A percentile compares a stretch with the other conserved stretches of the same genome.
phyloP scores from a whole-genome alignment of 257 asterid genomes.

The Petrea volubilis region DNA sequence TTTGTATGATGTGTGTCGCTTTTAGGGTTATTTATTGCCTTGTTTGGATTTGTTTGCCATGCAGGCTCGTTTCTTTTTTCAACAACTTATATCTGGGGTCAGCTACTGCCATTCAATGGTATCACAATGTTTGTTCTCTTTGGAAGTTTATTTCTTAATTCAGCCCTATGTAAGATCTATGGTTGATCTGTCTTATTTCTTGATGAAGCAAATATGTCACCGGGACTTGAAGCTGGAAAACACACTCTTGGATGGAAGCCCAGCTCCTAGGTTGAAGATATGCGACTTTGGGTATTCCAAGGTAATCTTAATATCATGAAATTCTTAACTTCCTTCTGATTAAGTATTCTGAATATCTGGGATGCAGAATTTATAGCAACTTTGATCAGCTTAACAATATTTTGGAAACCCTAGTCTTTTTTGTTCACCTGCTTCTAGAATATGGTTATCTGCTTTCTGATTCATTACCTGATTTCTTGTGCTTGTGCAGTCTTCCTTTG shows the following conservation, averaged over 20 bases:
- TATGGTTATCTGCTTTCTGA: neutral
- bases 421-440: neutral
- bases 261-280: constrained; percentile 42
- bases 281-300: constrained; percentile 46
- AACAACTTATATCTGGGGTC: constrained; percentile 44
- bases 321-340: neutral
- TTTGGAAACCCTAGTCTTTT: neutral
- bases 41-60: neutral
- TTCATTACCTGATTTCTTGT: constrained; percentile 18
- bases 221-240: constrained; percentile 46
- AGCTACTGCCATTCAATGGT: constrained; percentile 42
- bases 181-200: constrained; percentile 3
- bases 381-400: neutral
- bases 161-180: neutral
- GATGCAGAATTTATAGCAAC: neutral
- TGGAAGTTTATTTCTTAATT: neutral
- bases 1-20: neutral
- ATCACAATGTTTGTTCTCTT: neutral
- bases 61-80: constrained; percentile 74
- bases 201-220: constrained; percentile 38
- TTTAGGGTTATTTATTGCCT: neutral
- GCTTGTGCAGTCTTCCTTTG: constrained; percentile 64
- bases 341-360: neutral
- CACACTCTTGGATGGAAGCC: constrained; percentile 41
- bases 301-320: constrained; percentile 13